Base-by-base conservation (phyloP, 495 filamentous ascomycete genomes). In the Trichocladium antarcticum region DNA sequence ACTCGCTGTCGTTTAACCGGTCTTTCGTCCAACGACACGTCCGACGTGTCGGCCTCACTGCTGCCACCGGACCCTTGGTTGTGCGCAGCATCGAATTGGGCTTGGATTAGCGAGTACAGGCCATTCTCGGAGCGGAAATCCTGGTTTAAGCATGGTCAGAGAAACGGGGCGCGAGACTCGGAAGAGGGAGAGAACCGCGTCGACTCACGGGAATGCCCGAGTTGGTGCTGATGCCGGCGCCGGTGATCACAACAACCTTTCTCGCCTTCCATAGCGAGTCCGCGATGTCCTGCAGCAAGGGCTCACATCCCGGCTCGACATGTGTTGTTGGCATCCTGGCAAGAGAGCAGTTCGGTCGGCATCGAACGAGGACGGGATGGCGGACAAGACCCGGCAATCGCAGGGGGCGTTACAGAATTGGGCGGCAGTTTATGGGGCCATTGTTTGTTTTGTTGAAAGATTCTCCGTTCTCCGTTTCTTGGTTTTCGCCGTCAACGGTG, bases 81-180 rank as follows among this genome's bases (percentile, higher is more conserved):
- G 15, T 43, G 28, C n/a, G 64, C 66, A 11, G 68, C 67, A 27
- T 81, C 76, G 50, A 81, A 81, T 48, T 81, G 76, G 6, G 77
- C 70, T 57, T 84, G 79, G 24, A 85, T 82, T 17, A 83, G 64
- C 2, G 79, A 78, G 57, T 85, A 85, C 4, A 85, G 73, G 0
- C 81, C 81, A 58, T 83, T 74, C 55, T 82, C 74, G 11, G 82
- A 84, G 27, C 81, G 79, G 50, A 85, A 85, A 56, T 85, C 81
- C 81, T 84, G 49, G 21, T 6, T 37, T 16, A 42, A 14, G 3
- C 31, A 32, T 32, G 14, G 22, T 20, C 35, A 16, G 21, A 41
- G 8, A 3, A 22, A 19, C 5, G 35, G 45, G 35, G 20, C 6
- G 16, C 19, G 24, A n/a, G 8, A 27, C 24, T 8, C n/a, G n/a